phyloP scores from a whole-genome alignment of 148 eudicot genomes.

The Talinum fruticosum region DNA sequence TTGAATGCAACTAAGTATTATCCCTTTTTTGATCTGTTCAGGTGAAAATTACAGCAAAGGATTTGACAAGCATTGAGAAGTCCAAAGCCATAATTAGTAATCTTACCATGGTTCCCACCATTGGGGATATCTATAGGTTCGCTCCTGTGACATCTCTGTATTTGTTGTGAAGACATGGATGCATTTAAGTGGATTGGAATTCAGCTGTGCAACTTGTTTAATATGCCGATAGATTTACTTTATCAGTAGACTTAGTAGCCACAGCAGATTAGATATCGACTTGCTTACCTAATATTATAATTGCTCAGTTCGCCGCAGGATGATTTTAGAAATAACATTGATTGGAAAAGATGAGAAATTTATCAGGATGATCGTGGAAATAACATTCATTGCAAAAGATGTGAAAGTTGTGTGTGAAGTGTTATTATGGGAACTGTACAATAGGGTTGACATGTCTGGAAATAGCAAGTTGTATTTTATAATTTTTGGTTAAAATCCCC shows the following conservation, averaged over 20 bases:
- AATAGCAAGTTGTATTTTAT: background rate
- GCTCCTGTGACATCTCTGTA: background rate
- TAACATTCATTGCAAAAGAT: background rate
- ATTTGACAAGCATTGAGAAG: slow-evolving; percentile 73
- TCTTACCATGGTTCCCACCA: slow-evolving; percentile 81
- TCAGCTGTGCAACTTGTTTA: background rate
- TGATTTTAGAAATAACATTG: background rate
- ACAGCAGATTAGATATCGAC: background rate
- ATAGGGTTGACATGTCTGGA: background rate
- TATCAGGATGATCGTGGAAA: background rate
- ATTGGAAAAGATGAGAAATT: no score
- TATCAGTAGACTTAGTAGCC: background rate
- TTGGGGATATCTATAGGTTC: slow-evolving; percentile 92
- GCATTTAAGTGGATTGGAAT: background rate
- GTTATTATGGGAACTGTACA: background rate
- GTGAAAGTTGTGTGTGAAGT: background rate
- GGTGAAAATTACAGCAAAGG: slow-evolving; percentile 82
- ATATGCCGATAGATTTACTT: background rate
- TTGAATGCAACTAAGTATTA: slow-evolving; percentile 8
- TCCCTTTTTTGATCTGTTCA: slow-evolving; percentile 25
- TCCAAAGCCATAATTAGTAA: slow-evolving; percentile 62
- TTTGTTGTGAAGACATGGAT: background rate
- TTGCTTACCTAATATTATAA: background rate
- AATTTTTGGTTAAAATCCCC: background rate
- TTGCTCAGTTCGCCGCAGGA: background rate